These are phyloP conservation scores for Trypanosoma cruzi DNA, from an alignment of 208 protist species.

Conservation along the genomic window DNA sequence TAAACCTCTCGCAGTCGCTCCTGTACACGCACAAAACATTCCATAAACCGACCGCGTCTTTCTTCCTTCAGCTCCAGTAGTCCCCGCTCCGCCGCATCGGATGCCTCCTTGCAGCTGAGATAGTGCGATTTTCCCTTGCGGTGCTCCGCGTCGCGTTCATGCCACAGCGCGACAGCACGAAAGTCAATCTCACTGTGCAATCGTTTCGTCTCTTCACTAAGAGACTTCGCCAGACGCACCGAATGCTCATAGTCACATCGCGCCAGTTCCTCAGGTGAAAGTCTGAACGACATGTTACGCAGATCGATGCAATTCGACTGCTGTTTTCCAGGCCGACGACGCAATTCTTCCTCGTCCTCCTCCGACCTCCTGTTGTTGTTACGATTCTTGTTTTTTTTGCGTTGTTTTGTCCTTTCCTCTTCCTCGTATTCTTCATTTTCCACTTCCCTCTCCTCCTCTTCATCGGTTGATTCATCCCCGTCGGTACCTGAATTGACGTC, in stretches of 20 bases:
- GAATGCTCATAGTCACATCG: constrained; percentile 83
- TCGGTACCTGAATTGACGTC: constrained; percentile 9
- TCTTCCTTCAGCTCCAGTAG: constrained; percentile 75
- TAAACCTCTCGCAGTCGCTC: constrained; percentile 99
- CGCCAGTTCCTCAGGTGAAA: constrained; percentile 72
- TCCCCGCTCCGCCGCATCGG: constrained; percentile 76
- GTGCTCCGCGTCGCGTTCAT: constrained; percentile 89
- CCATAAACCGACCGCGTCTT: constrained; percentile 97
- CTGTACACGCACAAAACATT: constrained; percentile 97
- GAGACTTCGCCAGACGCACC: constrained; percentile 85
- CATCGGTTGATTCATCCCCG: constrained; percentile 14
- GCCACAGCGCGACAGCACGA: constrained; percentile 96
- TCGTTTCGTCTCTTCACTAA: constrained; percentile 86
- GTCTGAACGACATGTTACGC: constrained; percentile 54
- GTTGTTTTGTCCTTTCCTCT: constrained; percentile 36
- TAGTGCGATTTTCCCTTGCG: constrained; percentile 63
- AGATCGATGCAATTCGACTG: constrained; percentile 33
- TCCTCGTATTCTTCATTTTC: constrained; percentile 14
- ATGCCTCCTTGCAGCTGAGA: constrained; percentile 43
- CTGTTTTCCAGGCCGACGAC: neutral
- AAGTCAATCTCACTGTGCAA: constrained; percentile 93
- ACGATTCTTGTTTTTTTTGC: constrained; percentile 20
- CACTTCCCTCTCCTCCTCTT: constrained; percentile 5
- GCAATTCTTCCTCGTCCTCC: neutral
- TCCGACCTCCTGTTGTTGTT: constrained; percentile 28